Conservation (phyloP, 139 green algal species). For the Micractinium conductrix region DNA sequence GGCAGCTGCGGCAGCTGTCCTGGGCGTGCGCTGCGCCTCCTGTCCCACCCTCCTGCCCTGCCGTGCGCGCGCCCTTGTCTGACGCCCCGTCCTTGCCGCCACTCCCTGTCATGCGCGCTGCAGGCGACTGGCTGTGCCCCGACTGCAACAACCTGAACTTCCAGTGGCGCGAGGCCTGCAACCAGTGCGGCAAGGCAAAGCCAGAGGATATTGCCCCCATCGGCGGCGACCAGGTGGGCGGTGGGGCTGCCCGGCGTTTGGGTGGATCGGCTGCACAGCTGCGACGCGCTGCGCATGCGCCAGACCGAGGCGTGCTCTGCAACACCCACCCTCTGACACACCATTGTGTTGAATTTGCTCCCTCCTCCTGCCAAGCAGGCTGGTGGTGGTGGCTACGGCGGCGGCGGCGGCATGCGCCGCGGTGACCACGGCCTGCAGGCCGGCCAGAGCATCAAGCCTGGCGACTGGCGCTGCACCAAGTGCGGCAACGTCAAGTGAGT, state of each 20-base stretch:
- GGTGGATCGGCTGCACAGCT: no score
- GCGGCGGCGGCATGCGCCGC: no score
- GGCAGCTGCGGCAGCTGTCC: no score
- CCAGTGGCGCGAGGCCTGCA: slow-evolving; percentile 58
- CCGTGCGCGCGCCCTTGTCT: neutral
- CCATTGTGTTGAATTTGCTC: no score
- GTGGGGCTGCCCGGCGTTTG: no score
- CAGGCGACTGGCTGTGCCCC: slow-evolving; percentile 63
- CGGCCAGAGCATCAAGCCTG: slow-evolving; percentile 24
- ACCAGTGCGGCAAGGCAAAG: slow-evolving; percentile 51
- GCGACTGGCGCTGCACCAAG: slow-evolving; percentile 39
- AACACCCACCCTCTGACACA: neutral
- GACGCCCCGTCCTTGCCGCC: neutral
- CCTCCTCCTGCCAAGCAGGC: no score
- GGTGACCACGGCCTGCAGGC: slow-evolving; percentile 26
- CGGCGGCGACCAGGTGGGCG: no score
- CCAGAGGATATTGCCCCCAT: neutral
- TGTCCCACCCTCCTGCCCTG: no score
- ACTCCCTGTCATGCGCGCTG: neutral
- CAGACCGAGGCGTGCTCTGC: no score
- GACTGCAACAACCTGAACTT: slow-evolving; percentile 64
- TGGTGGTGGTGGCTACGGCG: no score
- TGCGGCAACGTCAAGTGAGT: slow-evolving; percentile 45
- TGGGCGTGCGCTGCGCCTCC: no score
- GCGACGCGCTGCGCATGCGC: no score